Conservation (phyloP, 1,284 basidiomycete genomes). For the Sporisorium sorghi region DNA sequence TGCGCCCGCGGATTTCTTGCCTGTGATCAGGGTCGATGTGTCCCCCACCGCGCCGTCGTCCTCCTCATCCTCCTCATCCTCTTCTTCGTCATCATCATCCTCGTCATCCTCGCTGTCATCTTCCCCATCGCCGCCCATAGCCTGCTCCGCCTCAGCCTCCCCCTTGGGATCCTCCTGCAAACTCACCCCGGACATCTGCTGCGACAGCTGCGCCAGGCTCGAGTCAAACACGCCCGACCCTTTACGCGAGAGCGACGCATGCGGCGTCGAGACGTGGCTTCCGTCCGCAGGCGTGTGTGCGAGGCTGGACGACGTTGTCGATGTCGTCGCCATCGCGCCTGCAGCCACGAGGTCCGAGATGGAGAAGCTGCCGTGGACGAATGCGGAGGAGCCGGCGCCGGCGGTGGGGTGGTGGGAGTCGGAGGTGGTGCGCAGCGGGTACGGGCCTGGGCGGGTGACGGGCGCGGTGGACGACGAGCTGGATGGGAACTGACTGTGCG, state of each 20-base stretch:
- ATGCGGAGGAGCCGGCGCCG: slow-evolving; percentile 29
- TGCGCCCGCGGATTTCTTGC: slow-evolving; percentile 36
- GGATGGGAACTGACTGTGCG: slow-evolving; percentile 34
- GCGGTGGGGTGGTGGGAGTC: slow-evolving; percentile 8
- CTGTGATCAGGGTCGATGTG: slow-evolving; percentile 23
- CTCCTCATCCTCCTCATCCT: slow-evolving; percentile 9
- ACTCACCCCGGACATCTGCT: slow-evolving; percentile 17
- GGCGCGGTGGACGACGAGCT: slow-evolving; percentile 14
- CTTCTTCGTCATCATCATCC: slow-evolving; percentile 12
- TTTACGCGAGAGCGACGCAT: slow-evolving; percentile 39
- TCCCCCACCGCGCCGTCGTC: slow-evolving; percentile 10
- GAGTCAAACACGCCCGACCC: slow-evolving; percentile 41
- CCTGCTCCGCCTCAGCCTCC: slow-evolving; percentile 45
- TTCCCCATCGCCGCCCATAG: slow-evolving; percentile 13
- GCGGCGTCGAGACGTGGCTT: slow-evolving; percentile 38
- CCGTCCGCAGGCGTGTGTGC: slow-evolving; percentile 36
- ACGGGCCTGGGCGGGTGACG: slow-evolving; percentile 30
- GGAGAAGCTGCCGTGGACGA: slow-evolving; percentile 54
- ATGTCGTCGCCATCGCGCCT: slow-evolving; percentile 42
- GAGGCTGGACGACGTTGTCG: slow-evolving; percentile 20
- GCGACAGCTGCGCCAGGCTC: slow-evolving; percentile 20
- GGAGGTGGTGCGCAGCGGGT: slow-evolving; percentile 23
- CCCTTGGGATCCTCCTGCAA: slow-evolving; percentile 38
- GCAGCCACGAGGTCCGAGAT: slow-evolving; percentile 66
- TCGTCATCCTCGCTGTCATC: slow-evolving; percentile 21